Conservation (phyloP, 257 asterid species). For the Vinca minor region DNA sequence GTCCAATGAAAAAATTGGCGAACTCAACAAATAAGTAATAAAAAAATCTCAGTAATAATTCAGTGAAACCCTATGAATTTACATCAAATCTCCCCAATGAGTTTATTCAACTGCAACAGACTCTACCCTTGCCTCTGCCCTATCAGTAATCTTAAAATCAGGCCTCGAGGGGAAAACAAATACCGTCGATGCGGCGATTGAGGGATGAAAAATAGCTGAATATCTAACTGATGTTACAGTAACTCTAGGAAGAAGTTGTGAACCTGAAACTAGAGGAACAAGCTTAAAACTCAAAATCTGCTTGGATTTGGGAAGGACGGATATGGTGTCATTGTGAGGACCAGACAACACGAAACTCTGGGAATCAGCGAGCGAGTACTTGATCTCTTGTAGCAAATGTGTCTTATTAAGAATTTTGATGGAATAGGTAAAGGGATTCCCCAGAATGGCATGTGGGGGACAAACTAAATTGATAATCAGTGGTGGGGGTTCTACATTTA, state of each 20-base stretch:
- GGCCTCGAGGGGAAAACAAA: conserved; percentile 81
- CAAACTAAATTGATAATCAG: conserved; percentile 56
- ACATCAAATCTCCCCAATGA: neutral
- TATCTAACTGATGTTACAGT: conserved; percentile 58
- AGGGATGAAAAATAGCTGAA: conserved; percentile 66
- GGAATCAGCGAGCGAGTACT: conserved; percentile 71
- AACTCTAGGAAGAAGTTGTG: conserved; percentile 75
- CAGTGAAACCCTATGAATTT: neutral
- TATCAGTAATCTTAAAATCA: conserved; percentile 29
- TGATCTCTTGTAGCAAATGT: conserved; percentile 78
- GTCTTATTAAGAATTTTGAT: conserved; percentile 56
- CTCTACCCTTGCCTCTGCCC: conserved; percentile 17
- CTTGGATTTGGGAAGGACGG: conserved; percentile 60
- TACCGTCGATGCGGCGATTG: conserved; percentile 51
- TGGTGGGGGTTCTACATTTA: conserved; percentile 64
- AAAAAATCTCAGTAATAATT: neutral
- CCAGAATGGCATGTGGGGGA: conserved; percentile 80
- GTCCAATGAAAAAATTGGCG: too few species aligned
- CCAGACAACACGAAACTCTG: conserved; percentile 76
- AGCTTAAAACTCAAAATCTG: conserved; percentile 56
- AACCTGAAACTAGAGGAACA: conserved; percentile 74
- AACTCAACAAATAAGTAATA: neutral
- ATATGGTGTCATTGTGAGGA: conserved; percentile 66
- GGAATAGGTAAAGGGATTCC: conserved; percentile 54
- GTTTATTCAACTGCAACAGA: conserved; percentile 25